These are phyloP conservation scores for Fusarium sp. DNA, from an alignment of 2,329 filamentous ascomycete genomes.

Conservation along the genomic window DNA sequence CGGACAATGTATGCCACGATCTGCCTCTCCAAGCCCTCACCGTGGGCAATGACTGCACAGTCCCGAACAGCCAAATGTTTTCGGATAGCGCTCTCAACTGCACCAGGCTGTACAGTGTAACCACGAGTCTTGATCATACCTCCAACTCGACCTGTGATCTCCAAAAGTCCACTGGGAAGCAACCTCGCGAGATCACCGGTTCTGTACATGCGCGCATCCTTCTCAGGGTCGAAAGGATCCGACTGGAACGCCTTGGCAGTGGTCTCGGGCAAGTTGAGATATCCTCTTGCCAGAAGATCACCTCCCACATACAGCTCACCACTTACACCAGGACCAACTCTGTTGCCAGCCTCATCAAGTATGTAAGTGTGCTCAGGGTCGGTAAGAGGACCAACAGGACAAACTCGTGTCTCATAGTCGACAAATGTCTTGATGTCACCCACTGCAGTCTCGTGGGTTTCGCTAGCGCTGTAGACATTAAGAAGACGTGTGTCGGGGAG, in stretches of 20 bases:
- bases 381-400: constrained; percentile 78
- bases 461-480: constrained; percentile 85
- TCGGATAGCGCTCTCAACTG: constrained; percentile 78
- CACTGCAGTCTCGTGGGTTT: constrained; percentile 83
- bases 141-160: constrained; percentile 80
- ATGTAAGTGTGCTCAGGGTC: constrained; percentile 78
- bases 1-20: constrained; percentile 81
- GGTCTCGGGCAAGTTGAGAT: constrained; percentile 82
- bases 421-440: constrained; percentile 78
- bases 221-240: constrained; percentile 69
- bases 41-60: constrained; percentile 78
- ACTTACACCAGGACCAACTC: constrained; percentile 68
- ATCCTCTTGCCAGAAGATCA: constrained; percentile 77
- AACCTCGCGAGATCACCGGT: constrained; percentile 78
- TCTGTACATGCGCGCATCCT: constrained; percentile 76
- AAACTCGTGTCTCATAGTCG: constrained; percentile 71
- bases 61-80: constrained; percentile 76
- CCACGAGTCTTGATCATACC: constrained; percentile 85
- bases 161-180: constrained; percentile 73
- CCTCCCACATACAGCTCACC: constrained; percentile 84
- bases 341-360: constrained; percentile 74
- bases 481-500: constrained; percentile 76
- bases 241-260: constrained; percentile 77
- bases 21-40: constrained; percentile 79
- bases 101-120: constrained; percentile 81